Evolutionary conservation across 768 basidiomycete species (phyloP).

Genomic region (Cystobasidium ongulense): DNA sequence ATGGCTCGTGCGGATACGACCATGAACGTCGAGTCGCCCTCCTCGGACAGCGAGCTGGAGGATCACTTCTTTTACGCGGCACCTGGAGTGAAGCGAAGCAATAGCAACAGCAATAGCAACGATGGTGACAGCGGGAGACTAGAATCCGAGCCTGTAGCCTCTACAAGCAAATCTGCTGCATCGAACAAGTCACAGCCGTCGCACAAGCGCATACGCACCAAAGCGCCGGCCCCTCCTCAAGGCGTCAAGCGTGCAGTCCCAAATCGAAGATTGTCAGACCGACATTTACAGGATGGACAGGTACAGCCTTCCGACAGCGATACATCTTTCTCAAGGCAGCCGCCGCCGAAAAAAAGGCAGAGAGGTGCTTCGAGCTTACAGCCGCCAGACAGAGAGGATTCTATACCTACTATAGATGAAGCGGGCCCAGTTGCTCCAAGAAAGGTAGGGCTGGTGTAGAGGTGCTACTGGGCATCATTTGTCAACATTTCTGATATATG

Average conservation of each 20-base stretch:
- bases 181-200: background rate
- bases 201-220: conserved; percentile 17
- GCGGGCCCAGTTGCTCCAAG: background rate
- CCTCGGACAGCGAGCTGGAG: background rate
- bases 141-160: background rate
- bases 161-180: background rate
- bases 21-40: background rate
- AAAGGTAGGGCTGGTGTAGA: background rate
- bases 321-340: background rate
- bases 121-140: background rate
- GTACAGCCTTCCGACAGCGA: background rate
- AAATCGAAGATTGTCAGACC: background rate
- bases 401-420: background rate
- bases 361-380: background rate
- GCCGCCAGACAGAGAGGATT: background rate
- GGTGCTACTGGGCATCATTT: no score
- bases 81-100: conserved; percentile 7
- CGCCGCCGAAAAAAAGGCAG: background rate
- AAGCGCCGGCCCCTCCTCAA: background rate
- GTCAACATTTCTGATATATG: background rate
- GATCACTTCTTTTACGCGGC: background rate
- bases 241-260: conserved; percentile 8
- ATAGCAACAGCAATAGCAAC: background rate
- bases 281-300: background rate
- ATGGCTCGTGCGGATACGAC: background rate